These are phyloP conservation scores for Fraxinus sp. DNA, from an alignment of 305 asterid genomes.

Conservation along the genomic window DNA sequence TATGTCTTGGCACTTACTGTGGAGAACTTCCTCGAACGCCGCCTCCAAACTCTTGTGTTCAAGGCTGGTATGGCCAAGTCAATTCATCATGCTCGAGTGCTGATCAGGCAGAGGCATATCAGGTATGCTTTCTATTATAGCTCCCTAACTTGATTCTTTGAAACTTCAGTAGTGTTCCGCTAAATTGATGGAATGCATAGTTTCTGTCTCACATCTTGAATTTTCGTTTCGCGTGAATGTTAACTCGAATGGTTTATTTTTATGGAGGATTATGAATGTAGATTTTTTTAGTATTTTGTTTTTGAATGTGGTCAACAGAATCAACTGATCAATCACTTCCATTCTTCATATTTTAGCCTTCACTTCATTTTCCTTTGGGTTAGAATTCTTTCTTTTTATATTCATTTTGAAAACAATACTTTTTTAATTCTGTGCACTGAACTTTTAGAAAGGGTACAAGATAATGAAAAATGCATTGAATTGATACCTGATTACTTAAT, in stretches of 20 bases:
- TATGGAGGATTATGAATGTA: background rate
- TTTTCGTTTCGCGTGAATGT: background rate
- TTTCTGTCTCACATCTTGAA: background rate
- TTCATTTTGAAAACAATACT: background rate
- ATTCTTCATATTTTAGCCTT: background rate
- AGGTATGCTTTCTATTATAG: slow-evolving; percentile 20
- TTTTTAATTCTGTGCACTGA: background rate
- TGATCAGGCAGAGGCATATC: slow-evolving; percentile 45
- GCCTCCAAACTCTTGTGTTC: slow-evolving; percentile 45
- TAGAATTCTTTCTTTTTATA: background rate
- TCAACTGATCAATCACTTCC: background rate
- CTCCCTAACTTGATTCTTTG: background rate
- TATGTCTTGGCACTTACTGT: slow-evolving; percentile 44
- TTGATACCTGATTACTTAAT: background rate
- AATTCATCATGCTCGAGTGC: slow-evolving; percentile 45
- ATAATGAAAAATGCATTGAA: background rate
- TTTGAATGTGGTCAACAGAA: background rate
- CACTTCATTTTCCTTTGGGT: background rate
- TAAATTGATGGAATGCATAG: background rate
- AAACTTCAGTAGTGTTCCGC: background rate
- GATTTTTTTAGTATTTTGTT: background rate
- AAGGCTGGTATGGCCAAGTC: slow-evolving; percentile 50
- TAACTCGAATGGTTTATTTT: background rate
- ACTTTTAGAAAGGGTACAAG: background rate
- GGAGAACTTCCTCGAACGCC: slow-evolving; percentile 48